These are phyloP conservation scores for Aureobasidium sp. DNA, from an alignment of 2,329 filamentous ascomycete genomes.

Conservation along the genomic window DNA sequence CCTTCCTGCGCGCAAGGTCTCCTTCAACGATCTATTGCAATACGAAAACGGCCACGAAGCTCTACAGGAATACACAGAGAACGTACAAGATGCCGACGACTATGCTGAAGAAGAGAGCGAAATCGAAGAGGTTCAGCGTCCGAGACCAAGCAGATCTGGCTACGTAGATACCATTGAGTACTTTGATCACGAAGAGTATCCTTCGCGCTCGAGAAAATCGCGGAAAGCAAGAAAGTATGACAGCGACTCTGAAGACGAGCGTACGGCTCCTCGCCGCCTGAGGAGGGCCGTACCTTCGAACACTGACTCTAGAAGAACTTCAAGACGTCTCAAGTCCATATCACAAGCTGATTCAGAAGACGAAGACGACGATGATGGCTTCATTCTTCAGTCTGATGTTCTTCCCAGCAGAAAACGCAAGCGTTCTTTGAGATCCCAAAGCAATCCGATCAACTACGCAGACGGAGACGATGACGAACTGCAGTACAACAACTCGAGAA, in stretches of 20 bases:
- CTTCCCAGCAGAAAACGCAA: conserved; percentile 33
- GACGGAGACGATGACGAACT: conserved; percentile 17
- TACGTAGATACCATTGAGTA: conserved; percentile 1
- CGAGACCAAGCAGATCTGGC: background rate
- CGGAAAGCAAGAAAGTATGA: background rate
- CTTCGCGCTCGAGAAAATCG: conserved; percentile 19
- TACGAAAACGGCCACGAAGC: conserved; percentile 42
- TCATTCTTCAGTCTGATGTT: conserved; percentile 36
- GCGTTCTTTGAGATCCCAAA: conserved; percentile 18
- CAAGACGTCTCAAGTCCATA: background rate
- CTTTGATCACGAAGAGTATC: background rate
- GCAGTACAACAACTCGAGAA: conserved; percentile 9
- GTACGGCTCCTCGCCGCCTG: background rate
- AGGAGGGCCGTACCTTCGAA: conserved; percentile 12
- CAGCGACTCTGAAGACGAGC: conserved; percentile 5
- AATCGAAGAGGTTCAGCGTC: background rate
- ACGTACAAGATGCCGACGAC: background rate
- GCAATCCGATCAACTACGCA: background rate
- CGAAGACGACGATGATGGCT: conserved; percentile 15
- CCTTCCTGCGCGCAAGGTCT: conserved; percentile 31
- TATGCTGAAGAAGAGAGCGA: conserved; percentile 18
- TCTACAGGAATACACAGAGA: conserved; percentile 34
- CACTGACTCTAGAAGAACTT: conserved; percentile 15
- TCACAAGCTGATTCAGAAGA: conserved; percentile 16
- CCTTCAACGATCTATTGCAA: conserved; percentile 37